These are phyloP conservation scores for Mycena citricolor DNA, from an alignment of 1,284 basidiomycete species.

Conservation along the genomic window DNA sequence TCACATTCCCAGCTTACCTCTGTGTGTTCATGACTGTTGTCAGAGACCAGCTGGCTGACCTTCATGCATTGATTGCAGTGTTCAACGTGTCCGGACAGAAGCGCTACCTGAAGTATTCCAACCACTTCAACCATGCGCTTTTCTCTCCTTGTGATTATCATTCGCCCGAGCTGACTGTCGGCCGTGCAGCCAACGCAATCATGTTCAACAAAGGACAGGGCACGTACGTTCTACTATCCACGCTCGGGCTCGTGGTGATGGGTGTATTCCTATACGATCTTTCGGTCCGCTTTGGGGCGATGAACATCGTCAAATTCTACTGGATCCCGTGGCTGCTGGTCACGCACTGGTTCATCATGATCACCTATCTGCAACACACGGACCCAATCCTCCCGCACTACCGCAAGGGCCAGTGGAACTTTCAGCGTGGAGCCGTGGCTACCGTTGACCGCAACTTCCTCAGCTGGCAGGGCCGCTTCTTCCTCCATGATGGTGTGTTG, in stretches of 20 bases:
- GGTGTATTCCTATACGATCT: too few relatives aligned
- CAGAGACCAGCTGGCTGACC: too few relatives aligned
- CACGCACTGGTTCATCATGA: conserved; percentile 61
- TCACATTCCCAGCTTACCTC: conserved; percentile 76
- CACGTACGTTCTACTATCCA: conserved; percentile 53
- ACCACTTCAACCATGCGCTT: conserved; percentile 60
- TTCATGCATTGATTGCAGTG: conserved; percentile 37
- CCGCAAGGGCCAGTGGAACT: conserved; percentile 55
- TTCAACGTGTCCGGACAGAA: conserved; percentile 66
- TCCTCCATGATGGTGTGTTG: background rate
- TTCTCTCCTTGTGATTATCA: conserved; percentile 10
- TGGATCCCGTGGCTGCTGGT: conserved; percentile 58
- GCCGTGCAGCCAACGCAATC: conserved; percentile 46
- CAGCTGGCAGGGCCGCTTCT: too few relatives aligned
- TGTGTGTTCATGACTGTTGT: conserved; percentile 32
- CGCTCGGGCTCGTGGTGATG: conserved; percentile 53
- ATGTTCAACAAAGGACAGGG: conserved; percentile 54
- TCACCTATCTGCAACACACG: conserved; percentile 57
- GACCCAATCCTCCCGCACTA: conserved; percentile 41
- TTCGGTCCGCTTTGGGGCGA: conserved; percentile 37
- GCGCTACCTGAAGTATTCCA: conserved; percentile 66
- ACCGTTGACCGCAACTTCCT: conserved; percentile 50
- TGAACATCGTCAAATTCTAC: conserved; percentile 52
- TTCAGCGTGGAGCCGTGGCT: conserved; percentile 48
- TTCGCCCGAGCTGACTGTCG: background rate